Evolutionary conservation across 371 early-diverging fungal genomes (phyloP).

Genomic region (Mucor velutinosus): DNA sequence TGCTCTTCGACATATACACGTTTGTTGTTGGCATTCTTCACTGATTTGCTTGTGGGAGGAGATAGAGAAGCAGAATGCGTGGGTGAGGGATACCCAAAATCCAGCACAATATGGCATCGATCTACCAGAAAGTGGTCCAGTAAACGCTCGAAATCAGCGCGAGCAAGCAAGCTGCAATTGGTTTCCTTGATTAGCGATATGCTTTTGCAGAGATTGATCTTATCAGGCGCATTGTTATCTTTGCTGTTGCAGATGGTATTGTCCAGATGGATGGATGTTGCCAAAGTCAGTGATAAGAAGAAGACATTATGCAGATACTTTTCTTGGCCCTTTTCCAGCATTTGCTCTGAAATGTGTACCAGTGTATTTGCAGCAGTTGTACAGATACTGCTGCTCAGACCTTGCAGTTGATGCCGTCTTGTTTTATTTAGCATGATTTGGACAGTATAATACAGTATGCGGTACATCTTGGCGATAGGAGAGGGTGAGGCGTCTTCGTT

Average conservation of each 20-base stretch:
- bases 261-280: slow-evolving; percentile 29
- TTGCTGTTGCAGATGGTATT: neutral
- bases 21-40: neutral
- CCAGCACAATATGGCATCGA: neutral
- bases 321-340: slow-evolving; percentile 27
- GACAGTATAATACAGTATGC: slow-evolving; percentile 47
- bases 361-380: slow-evolving; percentile 43
- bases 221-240: slow-evolving; percentile 3
- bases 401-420: neutral
- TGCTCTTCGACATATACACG: neutral
- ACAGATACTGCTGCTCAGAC: slow-evolving; percentile 25
- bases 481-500: slow-evolving; percentile 27
- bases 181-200: slow-evolving; percentile 15
- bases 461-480: slow-evolving; percentile 38
- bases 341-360: slow-evolving; percentile 45
- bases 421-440: slow-evolving; percentile 34
- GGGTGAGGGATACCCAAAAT: slow-evolving; percentile 6
- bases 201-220: slow-evolving; percentile 10
- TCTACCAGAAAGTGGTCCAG: slow-evolving; percentile 20
- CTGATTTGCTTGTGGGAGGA: neutral
- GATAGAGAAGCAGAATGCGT: neutral
- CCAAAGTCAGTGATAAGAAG: slow-evolving; percentile 26
- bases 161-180: slow-evolving; percentile 16
- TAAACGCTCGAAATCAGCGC: slow-evolving; percentile 14
- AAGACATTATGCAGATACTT: slow-evolving; percentile 33